Evolutionary conservation across 805 yeast species (phyloP).

Genomic region (Metschnikowia lachancei): DNA sequence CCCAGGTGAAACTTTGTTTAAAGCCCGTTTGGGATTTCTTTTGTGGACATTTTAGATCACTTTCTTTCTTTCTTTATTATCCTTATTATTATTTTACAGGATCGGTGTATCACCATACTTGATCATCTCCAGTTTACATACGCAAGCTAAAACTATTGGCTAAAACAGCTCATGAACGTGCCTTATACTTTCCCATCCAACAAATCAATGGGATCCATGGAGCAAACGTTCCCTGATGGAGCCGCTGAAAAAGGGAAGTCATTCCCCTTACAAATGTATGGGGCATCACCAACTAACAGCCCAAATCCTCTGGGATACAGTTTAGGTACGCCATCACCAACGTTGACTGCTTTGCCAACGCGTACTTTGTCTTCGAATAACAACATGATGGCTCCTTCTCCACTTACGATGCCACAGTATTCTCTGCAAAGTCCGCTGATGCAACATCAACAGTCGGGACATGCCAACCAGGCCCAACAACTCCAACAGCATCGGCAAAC

Average conservation of each 20-base stretch:
- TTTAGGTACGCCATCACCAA: slow-evolving; percentile 14
- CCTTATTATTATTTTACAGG: not conserved
- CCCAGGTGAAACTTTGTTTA: too few relatives aligned
- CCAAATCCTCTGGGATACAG: slow-evolving; percentile 5
- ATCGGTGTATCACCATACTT: not conserved
- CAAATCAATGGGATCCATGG: slow-evolving; percentile 7
- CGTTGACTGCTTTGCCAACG: slow-evolving; percentile 10
- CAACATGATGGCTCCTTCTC: slow-evolving; percentile 9
- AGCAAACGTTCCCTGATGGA: slow-evolving; percentile 4
- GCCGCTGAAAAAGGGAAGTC: slow-evolving; percentile 10
- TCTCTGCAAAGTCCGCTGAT: slow-evolving; percentile 3
- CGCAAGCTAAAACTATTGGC: not conserved
- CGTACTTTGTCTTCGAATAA: slow-evolving; percentile 10
- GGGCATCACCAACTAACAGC: slow-evolving; percentile 4
- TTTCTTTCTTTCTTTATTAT: not conserved
- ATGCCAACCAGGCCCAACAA: not conserved
- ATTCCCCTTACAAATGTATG: slow-evolving; percentile 13
- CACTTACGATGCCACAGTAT: slow-evolving; percentile 12
- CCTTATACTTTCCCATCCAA: slow-evolving; percentile 7
- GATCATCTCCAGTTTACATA: not conserved
- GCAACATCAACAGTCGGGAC: slow-evolving; percentile 5
- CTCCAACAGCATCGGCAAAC: slow-evolving; percentile 1
- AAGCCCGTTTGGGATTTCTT: too few relatives aligned
- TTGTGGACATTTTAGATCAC: too few relatives aligned
- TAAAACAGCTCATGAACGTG: slow-evolving; percentile 8